These are phyloP conservation scores for Candida odintsovae DNA, from an alignment of 805 yeast genomes.

Conservation along the genomic window DNA sequence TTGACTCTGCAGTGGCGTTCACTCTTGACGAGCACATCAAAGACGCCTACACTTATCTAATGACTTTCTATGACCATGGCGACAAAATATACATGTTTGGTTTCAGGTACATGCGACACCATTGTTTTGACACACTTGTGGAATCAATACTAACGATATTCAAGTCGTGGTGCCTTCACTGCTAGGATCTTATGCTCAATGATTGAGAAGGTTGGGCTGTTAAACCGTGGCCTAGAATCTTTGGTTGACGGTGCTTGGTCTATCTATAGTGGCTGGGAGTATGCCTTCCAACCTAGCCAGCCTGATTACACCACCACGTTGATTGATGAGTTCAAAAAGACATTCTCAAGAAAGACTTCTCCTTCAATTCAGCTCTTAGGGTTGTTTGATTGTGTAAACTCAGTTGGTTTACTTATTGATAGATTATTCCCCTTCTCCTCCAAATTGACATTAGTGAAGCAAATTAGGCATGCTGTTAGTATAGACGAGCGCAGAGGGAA, in stretches of 20 bases:
- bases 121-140: not conserved
- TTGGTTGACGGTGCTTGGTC: conserved; percentile 59
- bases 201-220: conserved; percentile 58
- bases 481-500: conserved; percentile 63
- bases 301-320: conserved; percentile 38
- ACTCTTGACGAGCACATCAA: conserved; percentile 51
- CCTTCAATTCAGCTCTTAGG: conserved; percentile 55
- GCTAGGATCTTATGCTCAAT: conserved; percentile 62
- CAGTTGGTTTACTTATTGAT: conserved; percentile 57
- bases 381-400: conserved; percentile 63
- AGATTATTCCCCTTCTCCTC: conserved; percentile 54
- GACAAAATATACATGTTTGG: conserved; percentile 56
- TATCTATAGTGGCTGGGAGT: conserved; percentile 53
- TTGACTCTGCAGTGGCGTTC: conserved; percentile 47
- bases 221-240: conserved; percentile 49
- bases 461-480: conserved; percentile 62
- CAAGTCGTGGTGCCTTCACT: conserved; percentile 56
- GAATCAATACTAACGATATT: conserved; percentile 2
- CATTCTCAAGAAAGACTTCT: conserved; percentile 40
- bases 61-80: conserved; percentile 41
- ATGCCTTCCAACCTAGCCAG: conserved; percentile 50
- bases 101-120: conserved; percentile 30
- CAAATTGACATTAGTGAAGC: conserved; percentile 43
- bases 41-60: conserved; percentile 49
- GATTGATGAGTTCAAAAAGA: conserved; percentile 46